Conservation (phyloP, 139 green algal genomes). For the Chara braunii region DNA sequence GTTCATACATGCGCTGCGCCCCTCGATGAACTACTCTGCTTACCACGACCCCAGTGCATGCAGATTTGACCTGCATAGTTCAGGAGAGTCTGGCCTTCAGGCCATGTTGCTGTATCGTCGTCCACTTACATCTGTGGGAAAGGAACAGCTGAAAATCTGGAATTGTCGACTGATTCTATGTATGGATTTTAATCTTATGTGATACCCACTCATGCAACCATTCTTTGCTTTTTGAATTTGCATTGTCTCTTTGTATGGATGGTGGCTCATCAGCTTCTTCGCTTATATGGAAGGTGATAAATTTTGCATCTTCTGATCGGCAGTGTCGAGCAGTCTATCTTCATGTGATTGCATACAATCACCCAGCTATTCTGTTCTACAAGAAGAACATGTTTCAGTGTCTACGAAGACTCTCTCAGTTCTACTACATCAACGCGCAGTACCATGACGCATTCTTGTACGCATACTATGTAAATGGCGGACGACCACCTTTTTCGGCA, state of each 20-base stretch:
- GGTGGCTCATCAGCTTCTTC: constrained; percentile 13
- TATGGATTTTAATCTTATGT: too few relatives aligned
- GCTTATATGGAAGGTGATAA: constrained; percentile 19
- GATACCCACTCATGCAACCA: too few relatives aligned
- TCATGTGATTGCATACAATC: constrained; percentile 36
- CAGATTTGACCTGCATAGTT: too few relatives aligned
- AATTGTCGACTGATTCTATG: too few relatives aligned
- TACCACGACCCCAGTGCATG: too few relatives aligned
- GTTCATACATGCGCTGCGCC: too few relatives aligned
- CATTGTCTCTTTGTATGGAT: not conserved
- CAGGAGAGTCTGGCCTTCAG: too few relatives aligned
- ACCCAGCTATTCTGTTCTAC: constrained; percentile 22
- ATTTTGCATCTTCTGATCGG: constrained; percentile 5
- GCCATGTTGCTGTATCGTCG: too few relatives aligned
- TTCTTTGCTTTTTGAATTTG: not conserved
- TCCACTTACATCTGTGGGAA: too few relatives aligned
- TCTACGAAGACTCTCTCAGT: not conserved
- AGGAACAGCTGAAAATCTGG: too few relatives aligned
- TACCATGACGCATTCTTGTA: constrained; percentile 31
- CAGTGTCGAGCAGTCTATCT: constrained; percentile 27
- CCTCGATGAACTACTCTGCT: too few relatives aligned
- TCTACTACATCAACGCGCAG: constrained; percentile 15
- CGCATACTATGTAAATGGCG: constrained; percentile 28
- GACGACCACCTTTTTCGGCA: constrained; percentile 13
- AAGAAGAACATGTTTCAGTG: constrained; percentile 15